phyloP scores from a whole-genome alignment of 352 stramenopile genomes.

The Phytophthora aleatoria region DNA sequence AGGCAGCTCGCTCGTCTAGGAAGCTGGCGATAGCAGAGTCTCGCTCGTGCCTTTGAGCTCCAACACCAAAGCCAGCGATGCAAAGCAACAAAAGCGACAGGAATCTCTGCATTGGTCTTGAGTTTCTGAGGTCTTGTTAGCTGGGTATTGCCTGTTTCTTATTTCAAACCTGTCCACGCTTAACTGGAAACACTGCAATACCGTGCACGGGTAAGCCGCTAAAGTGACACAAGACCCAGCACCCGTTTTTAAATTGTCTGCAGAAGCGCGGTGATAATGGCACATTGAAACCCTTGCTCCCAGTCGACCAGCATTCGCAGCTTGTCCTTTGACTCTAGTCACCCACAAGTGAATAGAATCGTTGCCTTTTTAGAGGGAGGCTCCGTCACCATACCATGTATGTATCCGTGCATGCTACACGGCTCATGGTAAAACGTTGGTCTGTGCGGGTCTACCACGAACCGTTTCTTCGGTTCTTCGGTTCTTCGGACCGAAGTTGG shows the following conservation, averaged over 20 bases:
- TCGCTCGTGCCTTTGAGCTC: neutral
- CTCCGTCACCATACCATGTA: neutral
- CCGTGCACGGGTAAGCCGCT: neutral
- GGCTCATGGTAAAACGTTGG: too few relatives aligned
- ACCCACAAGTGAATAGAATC: too few relatives aligned
- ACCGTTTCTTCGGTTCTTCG: neutral
- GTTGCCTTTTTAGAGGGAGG: neutral
- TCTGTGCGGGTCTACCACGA: neutral
- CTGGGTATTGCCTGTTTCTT: constrained; percentile 22
- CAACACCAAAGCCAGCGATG: neutral
- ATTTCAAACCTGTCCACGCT: constrained; percentile 1
- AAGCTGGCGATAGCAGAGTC: constrained; percentile 28
- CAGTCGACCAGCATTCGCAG: neutral
- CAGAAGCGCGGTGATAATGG: too few relatives aligned
- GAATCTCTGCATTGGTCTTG: neutral
- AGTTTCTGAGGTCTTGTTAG: neutral
- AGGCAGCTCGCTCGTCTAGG: constrained; percentile 21
- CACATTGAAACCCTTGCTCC: neutral
- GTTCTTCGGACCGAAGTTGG: too few relatives aligned
- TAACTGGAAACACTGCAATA: neutral
- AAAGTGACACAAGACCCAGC: too few relatives aligned
- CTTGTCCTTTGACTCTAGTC: too few relatives aligned
- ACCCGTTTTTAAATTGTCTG: too few relatives aligned
- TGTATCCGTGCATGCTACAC: too few relatives aligned
- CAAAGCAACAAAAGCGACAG: constrained; percentile 17